These are phyloP conservation scores for Candida sp. DNA, from an alignment of 1,139 yeast species.

Conservation along the genomic window DNA sequence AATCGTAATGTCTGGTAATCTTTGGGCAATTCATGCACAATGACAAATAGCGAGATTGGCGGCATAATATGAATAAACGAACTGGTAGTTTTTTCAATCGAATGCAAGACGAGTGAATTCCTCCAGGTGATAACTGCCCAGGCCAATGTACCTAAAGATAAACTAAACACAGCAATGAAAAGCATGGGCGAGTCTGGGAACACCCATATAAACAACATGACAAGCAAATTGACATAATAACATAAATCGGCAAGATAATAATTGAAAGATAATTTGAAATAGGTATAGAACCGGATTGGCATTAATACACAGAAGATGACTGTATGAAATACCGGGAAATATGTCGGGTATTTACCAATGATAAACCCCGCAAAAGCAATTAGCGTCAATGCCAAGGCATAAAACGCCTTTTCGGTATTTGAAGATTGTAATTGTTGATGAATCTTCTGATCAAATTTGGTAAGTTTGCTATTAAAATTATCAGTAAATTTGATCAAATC, in stretches of 20 bases:
- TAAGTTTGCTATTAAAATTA: constrained; percentile 36
- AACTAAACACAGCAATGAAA: constrained; percentile 80
- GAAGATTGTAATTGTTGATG: constrained; percentile 51
- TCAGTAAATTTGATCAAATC: constrained; percentile 29
- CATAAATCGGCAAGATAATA: constrained; percentile 92
- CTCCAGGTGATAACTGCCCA: constrained; percentile 98
- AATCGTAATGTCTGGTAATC: constrained; percentile 57
- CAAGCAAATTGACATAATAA: constrained; percentile 78
- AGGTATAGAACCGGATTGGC: constrained; percentile 85
- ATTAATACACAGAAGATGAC: constrained; percentile 56
- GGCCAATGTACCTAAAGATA: constrained; percentile 84
- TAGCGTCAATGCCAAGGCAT: constrained; percentile 66
- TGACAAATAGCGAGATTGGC: constrained; percentile 82
- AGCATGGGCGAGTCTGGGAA: constrained; percentile 70
- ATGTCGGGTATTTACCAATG: constrained; percentile 74
- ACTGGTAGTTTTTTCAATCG: constrained; percentile 90
- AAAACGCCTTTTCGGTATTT: constrained; percentile 76
- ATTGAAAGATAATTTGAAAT: constrained; percentile 74
- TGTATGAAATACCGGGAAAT: constrained; percentile 77
- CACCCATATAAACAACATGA: constrained; percentile 75
- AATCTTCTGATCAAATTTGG: constrained; percentile 56
- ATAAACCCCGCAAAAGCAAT: constrained; percentile 73
- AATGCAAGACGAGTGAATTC: constrained; percentile 87
- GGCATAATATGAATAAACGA: constrained; percentile 92
- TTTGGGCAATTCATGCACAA: constrained; percentile 72